These are phyloP conservation scores for Tolypocladium capitatum DNA, from an alignment of 2,329 filamentous ascomycete genomes.

Conservation along the genomic window DNA sequence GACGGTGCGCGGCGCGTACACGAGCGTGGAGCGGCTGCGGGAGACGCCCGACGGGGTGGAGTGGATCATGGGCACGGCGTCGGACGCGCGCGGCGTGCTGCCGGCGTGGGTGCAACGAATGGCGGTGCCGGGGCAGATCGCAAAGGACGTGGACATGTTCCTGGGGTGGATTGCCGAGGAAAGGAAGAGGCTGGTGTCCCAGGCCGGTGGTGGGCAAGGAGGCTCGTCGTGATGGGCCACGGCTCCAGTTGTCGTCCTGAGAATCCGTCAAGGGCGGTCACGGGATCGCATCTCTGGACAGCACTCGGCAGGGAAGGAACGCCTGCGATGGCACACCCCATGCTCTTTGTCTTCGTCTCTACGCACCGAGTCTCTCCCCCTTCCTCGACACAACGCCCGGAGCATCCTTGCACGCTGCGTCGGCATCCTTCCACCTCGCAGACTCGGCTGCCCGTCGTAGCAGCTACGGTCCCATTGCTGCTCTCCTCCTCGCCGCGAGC, in stretches of 20 bases:
- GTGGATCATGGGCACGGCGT: conserved; percentile 70
- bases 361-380: background rate
- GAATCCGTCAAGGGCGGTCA: background rate
- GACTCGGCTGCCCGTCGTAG: background rate
- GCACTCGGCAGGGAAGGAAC: background rate
- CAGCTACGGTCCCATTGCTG: background rate
- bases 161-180: conserved; percentile 44
- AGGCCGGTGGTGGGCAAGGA: too few species aligned
- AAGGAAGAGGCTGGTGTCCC: conserved; percentile 16
- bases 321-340: background rate
- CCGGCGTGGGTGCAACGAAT: conserved; percentile 54
- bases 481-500: background rate
- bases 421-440: too few species aligned
- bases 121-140: conserved; percentile 47
- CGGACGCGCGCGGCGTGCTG: conserved; percentile 53
- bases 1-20: conserved; percentile 46
- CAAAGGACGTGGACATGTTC: conserved; percentile 60
- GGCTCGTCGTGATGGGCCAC: too few species aligned
- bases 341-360: background rate
- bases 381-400: background rate
- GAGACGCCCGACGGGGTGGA: conserved; percentile 36
- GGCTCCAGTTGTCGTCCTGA: too few species aligned
- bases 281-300: background rate
- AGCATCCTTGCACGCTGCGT: too few species aligned
- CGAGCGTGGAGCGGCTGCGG: conserved; percentile 49